A percentile compares a stretch with the other conserved stretches of the same genome.
Evolutionary conservation across 2,329 filamentous ascomycete genomes (phyloP).

Genomic region (Ophiostoma triangulosporum): DNA sequence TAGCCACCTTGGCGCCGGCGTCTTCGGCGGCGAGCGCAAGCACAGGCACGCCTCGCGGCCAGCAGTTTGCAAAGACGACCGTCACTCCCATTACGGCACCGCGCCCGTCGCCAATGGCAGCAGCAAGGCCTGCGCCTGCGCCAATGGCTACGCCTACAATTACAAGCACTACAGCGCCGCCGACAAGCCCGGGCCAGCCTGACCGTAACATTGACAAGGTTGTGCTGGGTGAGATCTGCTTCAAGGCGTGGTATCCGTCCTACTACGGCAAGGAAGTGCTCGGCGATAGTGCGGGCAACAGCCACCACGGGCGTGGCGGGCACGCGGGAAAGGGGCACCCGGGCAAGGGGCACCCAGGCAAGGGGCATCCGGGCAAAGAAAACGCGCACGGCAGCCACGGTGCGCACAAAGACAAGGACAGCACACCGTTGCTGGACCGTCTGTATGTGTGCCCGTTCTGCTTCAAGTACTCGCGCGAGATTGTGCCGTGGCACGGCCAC

Average conservation of each 20-base stretch:
- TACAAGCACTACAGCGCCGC: slow-evolving; percentile 12
- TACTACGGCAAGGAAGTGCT: slow-evolving; percentile 68
- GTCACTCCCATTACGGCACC: background rate
- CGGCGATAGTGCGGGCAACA: slow-evolving; percentile 30
- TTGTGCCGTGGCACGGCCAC: slow-evolving; percentile 45
- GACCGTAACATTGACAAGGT: slow-evolving; percentile 79
- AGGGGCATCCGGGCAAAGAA: slow-evolving; percentile 16
- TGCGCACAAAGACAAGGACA: slow-evolving; percentile 19
- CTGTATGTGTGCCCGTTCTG: slow-evolving; percentile 85
- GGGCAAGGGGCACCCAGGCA: slow-evolving; percentile 1
- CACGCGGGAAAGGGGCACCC: slow-evolving; percentile 1
- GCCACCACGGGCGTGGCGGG: slow-evolving; percentile 7
- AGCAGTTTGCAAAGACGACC: background rate
- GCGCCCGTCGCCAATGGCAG: background rate
- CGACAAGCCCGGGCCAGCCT: slow-evolving; percentile 25
- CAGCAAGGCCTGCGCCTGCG: background rate
- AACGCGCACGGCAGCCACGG: slow-evolving; percentile 8
- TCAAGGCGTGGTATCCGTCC: slow-evolving; percentile 85
- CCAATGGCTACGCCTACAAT: background rate
- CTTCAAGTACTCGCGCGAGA: slow-evolving; percentile 73
- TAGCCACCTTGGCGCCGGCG: background rate
- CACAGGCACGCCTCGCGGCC: background rate
- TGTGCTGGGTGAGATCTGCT: slow-evolving; percentile 68
- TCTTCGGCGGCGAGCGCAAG: background rate
- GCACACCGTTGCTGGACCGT: slow-evolving; percentile 40